phyloP scores from a whole-genome alignment of 1,284 basidiomycete species.

The Agroathelia rolfsii region DNA sequence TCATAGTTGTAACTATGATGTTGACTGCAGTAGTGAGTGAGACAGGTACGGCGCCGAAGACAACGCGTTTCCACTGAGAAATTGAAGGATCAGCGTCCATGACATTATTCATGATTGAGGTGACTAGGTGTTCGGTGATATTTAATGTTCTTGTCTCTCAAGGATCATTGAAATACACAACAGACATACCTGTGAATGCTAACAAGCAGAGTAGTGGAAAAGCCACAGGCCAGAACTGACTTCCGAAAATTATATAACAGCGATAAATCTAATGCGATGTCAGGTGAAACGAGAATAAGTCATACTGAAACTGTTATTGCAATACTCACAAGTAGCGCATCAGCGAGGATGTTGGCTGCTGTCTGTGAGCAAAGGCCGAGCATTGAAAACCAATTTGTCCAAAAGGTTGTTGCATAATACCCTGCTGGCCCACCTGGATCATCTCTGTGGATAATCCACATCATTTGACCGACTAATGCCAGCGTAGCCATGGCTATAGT shows the following conservation, averaged over 20 bases:
- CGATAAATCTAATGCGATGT: slow-evolving; percentile 14
- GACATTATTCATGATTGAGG: slow-evolving; percentile 3
- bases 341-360: slow-evolving; percentile 15
- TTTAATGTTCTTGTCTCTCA: no score
- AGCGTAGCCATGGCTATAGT: no score
- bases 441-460: slow-evolving; percentile 11
- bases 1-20: slow-evolving; percentile 15
- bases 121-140: slow-evolving; percentile 1
- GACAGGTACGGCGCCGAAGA: no score
- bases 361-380: slow-evolving; percentile 16
- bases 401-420: no score
- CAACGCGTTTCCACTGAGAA: no score
- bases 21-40: slow-evolving; percentile 14
- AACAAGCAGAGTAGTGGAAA: slow-evolving; percentile 15
- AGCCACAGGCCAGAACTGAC: slow-evolving; percentile 7
- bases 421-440: slow-evolving; percentile 13
- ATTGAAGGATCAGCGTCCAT: slow-evolving; percentile 5
- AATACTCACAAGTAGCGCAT: slow-evolving; percentile 19
- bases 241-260: slow-evolving; percentile 15
- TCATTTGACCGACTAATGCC: no score
- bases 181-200: no score
- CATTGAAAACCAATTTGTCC: no score
- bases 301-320: no score
- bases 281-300: not conserved
- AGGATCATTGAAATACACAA: no score